Conservation (phyloP, 1,284 basidiomycete genomes). For the Porodaedalea pini region DNA sequence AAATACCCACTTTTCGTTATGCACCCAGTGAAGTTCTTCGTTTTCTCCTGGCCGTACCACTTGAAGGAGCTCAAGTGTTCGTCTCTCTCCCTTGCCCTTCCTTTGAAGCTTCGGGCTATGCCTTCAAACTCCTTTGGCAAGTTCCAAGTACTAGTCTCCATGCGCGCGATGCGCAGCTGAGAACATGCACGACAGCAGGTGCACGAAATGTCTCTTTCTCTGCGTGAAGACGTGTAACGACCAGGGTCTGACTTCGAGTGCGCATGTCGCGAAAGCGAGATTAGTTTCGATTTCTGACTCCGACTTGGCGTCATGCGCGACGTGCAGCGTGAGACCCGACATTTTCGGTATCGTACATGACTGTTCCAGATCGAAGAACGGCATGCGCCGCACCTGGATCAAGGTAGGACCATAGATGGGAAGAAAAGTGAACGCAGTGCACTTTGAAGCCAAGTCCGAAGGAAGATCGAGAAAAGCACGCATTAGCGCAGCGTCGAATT, state of each 20-base stretch:
- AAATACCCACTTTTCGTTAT: slow-evolving; percentile 40
- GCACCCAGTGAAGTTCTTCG: slow-evolving; percentile 45
- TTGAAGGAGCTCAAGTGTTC: slow-evolving; percentile 53
- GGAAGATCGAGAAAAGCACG: not conserved
- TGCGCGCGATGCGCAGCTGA: slow-evolving; percentile 37
- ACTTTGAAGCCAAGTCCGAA: not conserved
- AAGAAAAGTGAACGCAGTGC: slow-evolving; percentile 13
- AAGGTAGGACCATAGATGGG: slow-evolving; percentile 11
- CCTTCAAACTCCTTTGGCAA: slow-evolving; percentile 36
- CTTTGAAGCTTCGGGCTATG: slow-evolving; percentile 35
- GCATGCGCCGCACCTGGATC: slow-evolving; percentile 21
- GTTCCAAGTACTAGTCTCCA: slow-evolving; percentile 52
- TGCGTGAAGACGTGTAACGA: slow-evolving; percentile 49
- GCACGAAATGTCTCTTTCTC: slow-evolving; percentile 10
- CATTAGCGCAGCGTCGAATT: slow-evolving; percentile 21
- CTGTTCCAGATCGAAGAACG: slow-evolving; percentile 36
- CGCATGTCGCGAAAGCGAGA: slow-evolving; percentile 50
- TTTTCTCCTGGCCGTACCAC: slow-evolving; percentile 49
- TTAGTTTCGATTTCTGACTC: not conserved
- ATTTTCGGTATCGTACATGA: slow-evolving; percentile 16
- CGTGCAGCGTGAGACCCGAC: slow-evolving; percentile 4
- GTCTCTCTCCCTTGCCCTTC: slow-evolving; percentile 36
- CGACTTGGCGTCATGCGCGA: too few relatives aligned
- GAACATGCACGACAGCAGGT: slow-evolving; percentile 38
- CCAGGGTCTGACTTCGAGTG: slow-evolving; percentile 45